phyloP scores from a whole-genome alignment of 140 eudicot species.

The Bidens hawaiensis region DNA sequence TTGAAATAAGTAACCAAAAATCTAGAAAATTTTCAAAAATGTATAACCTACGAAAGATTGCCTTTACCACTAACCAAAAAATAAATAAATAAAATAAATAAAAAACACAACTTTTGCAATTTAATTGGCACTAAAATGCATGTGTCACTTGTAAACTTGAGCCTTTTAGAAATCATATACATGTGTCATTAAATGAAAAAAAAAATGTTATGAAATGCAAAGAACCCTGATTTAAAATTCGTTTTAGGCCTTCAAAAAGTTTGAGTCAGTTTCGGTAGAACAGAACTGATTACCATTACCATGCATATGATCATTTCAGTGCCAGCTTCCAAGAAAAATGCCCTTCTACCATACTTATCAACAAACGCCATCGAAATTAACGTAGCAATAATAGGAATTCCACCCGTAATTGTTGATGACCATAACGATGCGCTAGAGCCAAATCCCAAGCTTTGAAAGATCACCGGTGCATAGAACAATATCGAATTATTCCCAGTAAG shows the following conservation, averaged over 20 bases:
- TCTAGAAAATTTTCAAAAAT: too few relatives aligned
- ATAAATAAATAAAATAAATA: too few relatives aligned
- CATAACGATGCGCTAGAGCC: constrained; percentile 57
- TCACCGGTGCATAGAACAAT: constrained; percentile 85
- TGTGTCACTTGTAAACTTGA: too few relatives aligned
- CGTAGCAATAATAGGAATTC: constrained; percentile 62
- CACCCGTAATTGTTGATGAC: constrained; percentile 74
- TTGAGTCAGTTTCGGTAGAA: too few relatives aligned
- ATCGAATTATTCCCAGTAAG: constrained; percentile 86
- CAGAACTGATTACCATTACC: constrained; percentile 45
- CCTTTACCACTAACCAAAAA: not conserved
- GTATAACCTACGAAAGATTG: too few relatives aligned
- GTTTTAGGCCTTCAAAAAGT: too few relatives aligned
- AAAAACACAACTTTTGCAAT: not conserved
- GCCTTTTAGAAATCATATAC: too few relatives aligned
- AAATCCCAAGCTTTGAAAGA: constrained; percentile 87
- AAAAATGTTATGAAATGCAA: too few relatives aligned
- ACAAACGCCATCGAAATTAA: constrained; percentile 79
- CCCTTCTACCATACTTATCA: constrained; percentile 80
- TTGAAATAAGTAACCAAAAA: too few relatives aligned
- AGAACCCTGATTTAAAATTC: too few relatives aligned
- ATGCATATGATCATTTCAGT: constrained; percentile 59
- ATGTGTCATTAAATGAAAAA: too few relatives aligned
- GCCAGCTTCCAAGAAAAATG: constrained; percentile 81
- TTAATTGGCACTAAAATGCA: too few relatives aligned